These are phyloP conservation scores for Blepharisma stoltei DNA, from an alignment of 73 alveolate genomes.

Conservation along the genomic window DNA sequence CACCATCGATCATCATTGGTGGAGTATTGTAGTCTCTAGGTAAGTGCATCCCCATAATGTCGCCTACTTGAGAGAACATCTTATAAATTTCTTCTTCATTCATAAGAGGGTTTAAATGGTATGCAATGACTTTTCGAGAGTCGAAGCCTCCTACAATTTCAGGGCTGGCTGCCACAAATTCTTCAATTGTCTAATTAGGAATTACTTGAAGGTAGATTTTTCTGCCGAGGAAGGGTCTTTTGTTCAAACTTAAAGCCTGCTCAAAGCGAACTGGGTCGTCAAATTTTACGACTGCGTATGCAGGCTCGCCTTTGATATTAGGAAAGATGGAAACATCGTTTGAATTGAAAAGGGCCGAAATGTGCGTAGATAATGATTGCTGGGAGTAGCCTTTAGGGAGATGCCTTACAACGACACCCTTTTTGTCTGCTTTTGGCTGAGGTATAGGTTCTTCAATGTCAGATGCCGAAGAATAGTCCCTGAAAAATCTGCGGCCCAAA, in stretches of 20 bases:
- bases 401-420: no score
- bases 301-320: background rate
- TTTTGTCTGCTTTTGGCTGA: no score
- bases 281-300: background rate
- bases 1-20: background rate
- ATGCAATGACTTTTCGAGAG: background rate
- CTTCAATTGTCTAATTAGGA: background rate
- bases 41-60: background rate
- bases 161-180: conserved; percentile 5
- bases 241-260: background rate
- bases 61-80: conserved; percentile 1
- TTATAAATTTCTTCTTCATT: background rate
- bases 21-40: conserved; percentile 9
- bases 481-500: no score
- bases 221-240: background rate
- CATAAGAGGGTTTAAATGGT: background rate
- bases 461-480: no score
- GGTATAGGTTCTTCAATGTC: no score
- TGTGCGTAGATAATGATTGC: no score
- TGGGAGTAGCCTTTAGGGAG: no score
- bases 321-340: no score
- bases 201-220: conserved; percentile 4
- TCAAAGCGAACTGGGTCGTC: background rate
- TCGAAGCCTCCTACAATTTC: background rate
- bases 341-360: no score